phyloP scores from a whole-genome alignment of 345 rosid genomes.

The rapeseed (Brassica napus) region Da-Ae NC_063443.1:17088001-17088500 shows the following conservation, averaged over 20 bases:
- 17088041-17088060: not conserved
- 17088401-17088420: not conserved
- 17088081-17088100: not conserved
- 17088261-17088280: not conserved
- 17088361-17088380: no score
- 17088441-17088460: slow-evolving; percentile 1
- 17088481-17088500: not conserved
- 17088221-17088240: not conserved
- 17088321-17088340: not conserved
- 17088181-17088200: not conserved
- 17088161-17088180: not conserved
- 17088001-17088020: not conserved
- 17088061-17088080: not conserved
- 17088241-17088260: not conserved
- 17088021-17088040: not conserved
- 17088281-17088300: not conserved
- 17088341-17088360: not conserved
- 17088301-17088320: not conserved
- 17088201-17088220: not conserved
- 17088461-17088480: not conserved
- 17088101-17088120: not conserved
- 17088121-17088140: not conserved
- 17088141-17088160: not conserved
- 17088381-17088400: not conserved
- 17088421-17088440: not conserved